Evolutionary conservation across 1,284 basidiomycete genomes (phyloP), one percentile per base, ranked within the genome.

Genomic region (Erythrobasidium hasegawianum): DNA sequence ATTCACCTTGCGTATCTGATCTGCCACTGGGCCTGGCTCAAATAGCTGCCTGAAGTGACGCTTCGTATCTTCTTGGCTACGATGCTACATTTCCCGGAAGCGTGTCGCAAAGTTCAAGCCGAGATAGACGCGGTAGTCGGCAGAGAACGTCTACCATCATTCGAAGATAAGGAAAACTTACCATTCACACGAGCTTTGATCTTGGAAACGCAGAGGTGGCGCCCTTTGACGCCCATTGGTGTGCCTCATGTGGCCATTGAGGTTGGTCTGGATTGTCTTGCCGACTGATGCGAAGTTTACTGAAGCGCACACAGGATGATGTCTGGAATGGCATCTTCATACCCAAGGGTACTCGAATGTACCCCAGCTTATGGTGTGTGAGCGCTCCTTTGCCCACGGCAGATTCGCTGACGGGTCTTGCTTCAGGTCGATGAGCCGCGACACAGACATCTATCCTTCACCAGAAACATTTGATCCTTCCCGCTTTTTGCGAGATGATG

Each of bases 201-300:
- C 29, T 79, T 79, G 59, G 81, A 83, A 69, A 78, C 77, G 5
- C 71, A 82, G 14, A 73, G 81, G 71, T 81, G 81, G 81, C 73
- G 80, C 16, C 80, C 80, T 16, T 76, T 81, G 5, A 77, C 79
- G 4, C 74, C 77, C 29, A 73, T 81, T 2, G 80, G 80, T 9
- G 39, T 59, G 11, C 45, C 39, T 33, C 57, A 59, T 49, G 33
- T 33, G 4, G 38, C 41, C 7, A 59, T 41, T 14, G 57, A 59
- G 38, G 50, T 53, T 7, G 3, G 50, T 16, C 26, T 5, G n/a
- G n/a, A n/a, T n/a, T n/a, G n/a, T n/a, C n/a, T n/a, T n/a, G n/a
- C n/a, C n/a, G n/a, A n/a, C n/a, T n/a, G n/a, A n/a, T n/a, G n/a
- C n/a, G n/a, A n/a, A n/a, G n/a, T n/a, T n/a, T n/a, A n/a, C n/a